Percentiles rank a stretch among this genome's conserved stretches.
Conservation (phyloP, 129 eudicot genomes). For the Dittrichia graveolens region DNA sequence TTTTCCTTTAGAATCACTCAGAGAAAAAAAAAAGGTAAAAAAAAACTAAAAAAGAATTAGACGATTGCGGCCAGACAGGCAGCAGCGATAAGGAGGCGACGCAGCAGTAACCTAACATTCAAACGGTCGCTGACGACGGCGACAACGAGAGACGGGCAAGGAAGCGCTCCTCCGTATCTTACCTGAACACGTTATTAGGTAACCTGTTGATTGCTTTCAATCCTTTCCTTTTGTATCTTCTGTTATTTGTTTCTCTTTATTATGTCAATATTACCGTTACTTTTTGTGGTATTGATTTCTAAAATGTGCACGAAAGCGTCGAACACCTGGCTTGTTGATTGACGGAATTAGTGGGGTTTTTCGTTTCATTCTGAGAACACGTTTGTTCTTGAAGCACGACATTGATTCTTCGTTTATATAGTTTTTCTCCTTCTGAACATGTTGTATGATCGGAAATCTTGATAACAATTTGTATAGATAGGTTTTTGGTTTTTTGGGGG, state of each 20-base stretch:
- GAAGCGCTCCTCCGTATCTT: constrained; percentile 11
- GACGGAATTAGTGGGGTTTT: background rate
- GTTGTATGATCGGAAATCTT: background rate
- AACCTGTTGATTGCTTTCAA: constrained; percentile 10
- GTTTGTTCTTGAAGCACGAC: background rate
- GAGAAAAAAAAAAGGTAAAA: background rate
- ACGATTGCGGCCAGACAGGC: constrained; percentile 29
- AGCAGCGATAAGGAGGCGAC: constrained; percentile 40
- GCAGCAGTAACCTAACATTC: constrained; percentile 28
- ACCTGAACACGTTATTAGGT: constrained; percentile 15
- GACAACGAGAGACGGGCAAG: background rate
- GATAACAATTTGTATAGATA: background rate
- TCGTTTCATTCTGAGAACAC: background rate
- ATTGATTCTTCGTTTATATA: constrained; percentile 1
- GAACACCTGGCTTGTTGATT: constrained; percentile 4
- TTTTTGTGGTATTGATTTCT: constrained; percentile 1
- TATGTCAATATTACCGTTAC: background rate
- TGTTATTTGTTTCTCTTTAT: background rate
- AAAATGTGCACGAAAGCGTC: background rate
- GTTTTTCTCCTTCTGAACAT: constrained; percentile 4
- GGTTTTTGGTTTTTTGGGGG: constrained; percentile 10
- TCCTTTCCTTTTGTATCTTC: background rate
- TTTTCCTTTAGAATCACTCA: no score
- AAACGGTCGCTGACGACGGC: constrained; percentile 4
- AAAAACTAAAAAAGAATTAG: constrained; percentile 19